Conservation (phyloP, 306 rosid species). For the Sicyos baderoa region DNA sequence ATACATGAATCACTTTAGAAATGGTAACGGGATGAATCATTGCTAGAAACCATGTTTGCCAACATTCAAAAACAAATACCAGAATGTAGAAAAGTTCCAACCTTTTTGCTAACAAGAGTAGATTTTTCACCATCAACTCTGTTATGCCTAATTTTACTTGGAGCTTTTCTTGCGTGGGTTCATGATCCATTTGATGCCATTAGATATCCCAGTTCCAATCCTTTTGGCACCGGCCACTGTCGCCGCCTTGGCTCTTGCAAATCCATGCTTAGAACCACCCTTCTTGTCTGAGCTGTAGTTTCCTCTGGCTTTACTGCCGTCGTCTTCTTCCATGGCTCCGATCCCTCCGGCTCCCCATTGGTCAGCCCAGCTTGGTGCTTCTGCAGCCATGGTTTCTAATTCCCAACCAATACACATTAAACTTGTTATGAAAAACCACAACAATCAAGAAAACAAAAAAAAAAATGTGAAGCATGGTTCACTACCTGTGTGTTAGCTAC, state of each 20-base stretch:
- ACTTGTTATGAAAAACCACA: neutral
- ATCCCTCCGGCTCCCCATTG: slow-evolving; percentile 96
- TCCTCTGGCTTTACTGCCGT: slow-evolving; percentile 30
- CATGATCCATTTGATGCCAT: slow-evolving; percentile 76
- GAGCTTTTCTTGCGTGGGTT: slow-evolving; percentile 48
- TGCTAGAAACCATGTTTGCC: neutral
- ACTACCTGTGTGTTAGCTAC: too few species aligned
- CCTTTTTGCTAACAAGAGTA: too few species aligned
- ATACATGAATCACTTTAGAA: neutral
- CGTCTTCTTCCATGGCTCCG: slow-evolving; percentile 68
- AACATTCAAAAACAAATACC: too few species aligned
- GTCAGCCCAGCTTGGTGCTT: slow-evolving; percentile 88
- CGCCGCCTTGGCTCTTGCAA: slow-evolving; percentile 52
- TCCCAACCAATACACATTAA: neutral
- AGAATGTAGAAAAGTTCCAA: too few species aligned
- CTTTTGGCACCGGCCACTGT: slow-evolving; percentile 44
- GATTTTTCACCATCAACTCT: neutral
- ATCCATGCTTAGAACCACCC: slow-evolving; percentile 37
- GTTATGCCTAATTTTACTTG: slow-evolving; percentile 16
- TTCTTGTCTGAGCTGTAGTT: slow-evolving; percentile 38
- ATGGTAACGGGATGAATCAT: neutral
- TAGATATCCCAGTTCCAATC: slow-evolving; percentile 51
- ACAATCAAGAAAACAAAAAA: too few species aligned
- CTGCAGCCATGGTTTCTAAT: slow-evolving; percentile 42
- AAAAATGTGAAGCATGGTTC: too few species aligned